These are phyloP conservation scores for Filobasidium wieringae DNA, from an alignment of 768 basidiomycete genomes.

Conservation along the genomic window DNA sequence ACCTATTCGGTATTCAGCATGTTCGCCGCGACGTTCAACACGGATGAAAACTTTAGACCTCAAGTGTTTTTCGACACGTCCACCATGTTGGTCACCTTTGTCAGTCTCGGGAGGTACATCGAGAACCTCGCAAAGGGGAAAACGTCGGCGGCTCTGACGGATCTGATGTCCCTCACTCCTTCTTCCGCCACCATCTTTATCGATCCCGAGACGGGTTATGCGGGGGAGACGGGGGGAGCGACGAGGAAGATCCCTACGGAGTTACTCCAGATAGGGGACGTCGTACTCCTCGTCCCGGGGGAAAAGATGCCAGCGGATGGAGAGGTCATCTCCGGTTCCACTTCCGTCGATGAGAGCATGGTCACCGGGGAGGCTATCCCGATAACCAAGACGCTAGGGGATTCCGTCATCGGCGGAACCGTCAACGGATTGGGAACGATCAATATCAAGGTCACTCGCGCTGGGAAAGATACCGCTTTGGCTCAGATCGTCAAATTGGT, in stretches of 20 bases:
- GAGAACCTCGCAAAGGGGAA: constrained; percentile 96
- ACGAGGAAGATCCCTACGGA: constrained; percentile 86
- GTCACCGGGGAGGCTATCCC: constrained; percentile 91
- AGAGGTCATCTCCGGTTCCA: constrained; percentile 70
- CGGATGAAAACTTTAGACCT: constrained; percentile 58
- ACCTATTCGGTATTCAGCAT: constrained; percentile 70
- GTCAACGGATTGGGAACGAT: constrained; percentile 95
- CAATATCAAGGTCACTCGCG: constrained; percentile 88
- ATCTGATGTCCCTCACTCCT: constrained; percentile 88
- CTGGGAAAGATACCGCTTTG: constrained; percentile 90
- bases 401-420: constrained; percentile 86
- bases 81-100: constrained; percentile 96
- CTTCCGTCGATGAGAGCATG: constrained; percentile 93
- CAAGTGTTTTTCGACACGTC: constrained; percentile 96
- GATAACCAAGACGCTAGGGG: constrained; percentile 68
- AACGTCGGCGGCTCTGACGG: constrained; percentile 90
- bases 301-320: constrained; percentile 96
- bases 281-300: constrained; percentile 84
- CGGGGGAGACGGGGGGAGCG: constrained; percentile 17
- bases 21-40: constrained; percentile 45
- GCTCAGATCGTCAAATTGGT: constrained; percentile 93
- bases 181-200: constrained; percentile 94
- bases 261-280: constrained; percentile 85
- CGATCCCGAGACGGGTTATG: constrained; percentile 44
- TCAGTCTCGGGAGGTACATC: constrained; percentile 85